A percentile compares a stretch with the other conserved stretches of the same genome.
Evolutionary conservation across 2,329 filamentous ascomycete species (phyloP).

Genomic region (Colletotrichum coccodes): DNA sequence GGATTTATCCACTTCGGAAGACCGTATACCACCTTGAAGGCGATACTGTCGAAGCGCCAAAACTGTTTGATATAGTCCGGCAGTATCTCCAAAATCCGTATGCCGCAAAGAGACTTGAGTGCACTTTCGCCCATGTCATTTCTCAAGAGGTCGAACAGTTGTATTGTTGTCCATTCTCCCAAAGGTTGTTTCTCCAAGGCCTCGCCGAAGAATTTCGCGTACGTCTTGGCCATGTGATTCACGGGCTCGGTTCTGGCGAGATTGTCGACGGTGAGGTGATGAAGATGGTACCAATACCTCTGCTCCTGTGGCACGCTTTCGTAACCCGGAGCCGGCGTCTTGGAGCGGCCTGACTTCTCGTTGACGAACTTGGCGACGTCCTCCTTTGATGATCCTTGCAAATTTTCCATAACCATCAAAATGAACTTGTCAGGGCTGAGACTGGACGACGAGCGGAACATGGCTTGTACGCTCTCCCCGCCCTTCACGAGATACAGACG

Average conservation of each 20-base stretch:
- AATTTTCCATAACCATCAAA: slow-evolving; percentile 21
- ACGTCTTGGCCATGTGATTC: slow-evolving; percentile 24
- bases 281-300: slow-evolving; percentile 37
- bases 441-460: slow-evolving; percentile 33
- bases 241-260: slow-evolving; percentile 29
- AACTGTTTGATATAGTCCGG: slow-evolving; percentile 39
- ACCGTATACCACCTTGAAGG: slow-evolving; percentile 35
- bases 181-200: slow-evolving; percentile 24
- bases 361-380: slow-evolving; percentile 26
- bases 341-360: slow-evolving; percentile 35
- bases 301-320: slow-evolving; percentile 30
- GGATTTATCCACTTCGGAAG: slow-evolving; percentile 37
- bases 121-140: slow-evolving; percentile 37
- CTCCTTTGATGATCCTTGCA: slow-evolving; percentile 20
- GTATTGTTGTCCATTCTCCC: slow-evolving; percentile 35
- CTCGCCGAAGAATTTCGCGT: slow-evolving; percentile 25
- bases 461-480: slow-evolving; percentile 24
- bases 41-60: slow-evolving; percentile 38
- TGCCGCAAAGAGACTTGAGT: slow-evolving; percentile 36
- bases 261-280: slow-evolving; percentile 31
- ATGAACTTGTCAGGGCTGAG: slow-evolving; percentile 36
- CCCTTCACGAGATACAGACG: slow-evolving; percentile 33
- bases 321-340: slow-evolving; percentile 30
- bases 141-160: slow-evolving; percentile 35
- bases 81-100: slow-evolving; percentile 36